Percentiles rank a stretch among this genome's conserved stretches.
Evolutionary conservation across 495 filamentous ascomycete species (phyloP).

Genomic region (Letharia columbiana): DNA sequence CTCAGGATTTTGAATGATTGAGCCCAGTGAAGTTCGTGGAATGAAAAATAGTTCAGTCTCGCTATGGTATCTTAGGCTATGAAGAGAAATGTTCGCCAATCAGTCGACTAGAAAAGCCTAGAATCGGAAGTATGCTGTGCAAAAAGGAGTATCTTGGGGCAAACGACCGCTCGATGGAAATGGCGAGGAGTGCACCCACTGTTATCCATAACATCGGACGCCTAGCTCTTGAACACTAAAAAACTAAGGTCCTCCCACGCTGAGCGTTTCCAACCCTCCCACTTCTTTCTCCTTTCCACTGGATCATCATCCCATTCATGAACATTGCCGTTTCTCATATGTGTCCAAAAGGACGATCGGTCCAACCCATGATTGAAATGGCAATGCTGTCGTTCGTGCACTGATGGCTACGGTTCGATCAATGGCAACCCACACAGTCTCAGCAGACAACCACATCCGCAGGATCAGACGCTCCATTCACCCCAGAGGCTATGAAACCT

Average conservation of each 20-base stretch:
- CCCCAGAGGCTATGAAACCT: constrained; percentile 21
- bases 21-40: not conserved
- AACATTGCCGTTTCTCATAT: constrained; percentile 6
- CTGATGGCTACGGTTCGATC: not conserved
- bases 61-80: constrained; percentile 16
- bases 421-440: constrained; percentile 1
- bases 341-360: not conserved
- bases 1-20: not conserved
- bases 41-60: constrained; percentile 1
- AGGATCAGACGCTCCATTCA: constrained; percentile 23
- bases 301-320: constrained; percentile 9
- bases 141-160: not conserved
- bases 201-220: not conserved
- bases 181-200: not conserved
- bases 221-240: not conserved
- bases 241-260: not conserved
- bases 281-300: not conserved
- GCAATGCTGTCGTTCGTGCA: not conserved
- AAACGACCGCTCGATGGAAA: not conserved
- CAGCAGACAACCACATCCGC: constrained; percentile 29
- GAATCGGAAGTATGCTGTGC: not conserved
- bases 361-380: not conserved
- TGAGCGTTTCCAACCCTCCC: not conserved
- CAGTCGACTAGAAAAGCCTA: not conserved
- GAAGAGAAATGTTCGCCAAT: not conserved